phyloP scores from a whole-genome alignment of 129 eudicot species.

The Centella asiatica region DNA sequence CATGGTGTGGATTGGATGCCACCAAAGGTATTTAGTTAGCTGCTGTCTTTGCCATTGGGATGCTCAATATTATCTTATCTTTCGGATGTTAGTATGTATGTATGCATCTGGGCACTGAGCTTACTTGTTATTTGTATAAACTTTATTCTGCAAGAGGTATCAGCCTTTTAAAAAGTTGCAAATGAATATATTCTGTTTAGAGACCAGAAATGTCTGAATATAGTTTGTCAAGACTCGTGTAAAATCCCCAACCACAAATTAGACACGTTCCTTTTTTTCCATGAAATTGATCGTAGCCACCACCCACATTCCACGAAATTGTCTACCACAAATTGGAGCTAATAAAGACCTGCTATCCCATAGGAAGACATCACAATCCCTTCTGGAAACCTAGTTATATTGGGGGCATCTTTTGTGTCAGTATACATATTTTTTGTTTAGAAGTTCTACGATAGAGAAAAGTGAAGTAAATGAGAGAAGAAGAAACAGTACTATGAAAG shows the following conservation, averaged over 20 bases:
- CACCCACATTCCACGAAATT: no score
- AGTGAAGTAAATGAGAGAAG: neutral
- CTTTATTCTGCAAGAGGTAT: neutral
- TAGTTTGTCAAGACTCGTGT: neutral
- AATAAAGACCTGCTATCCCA: no score
- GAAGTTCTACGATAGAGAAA: neutral
- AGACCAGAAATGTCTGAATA: neutral
- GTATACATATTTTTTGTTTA: neutral
- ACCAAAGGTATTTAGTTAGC: conserved; percentile 54
- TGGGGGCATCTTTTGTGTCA: neutral
- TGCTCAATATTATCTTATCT: neutral
- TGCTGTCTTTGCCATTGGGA: conserved; percentile 6
- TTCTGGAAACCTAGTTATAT: neutral
- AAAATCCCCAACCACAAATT: no score
- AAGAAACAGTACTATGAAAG: neutral
- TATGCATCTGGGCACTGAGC: neutral
- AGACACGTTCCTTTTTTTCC: no score
- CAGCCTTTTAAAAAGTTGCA: neutral
- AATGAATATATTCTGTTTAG: neutral
- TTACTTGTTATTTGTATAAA: neutral
- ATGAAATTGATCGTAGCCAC: no score
- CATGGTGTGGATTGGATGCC: conserved; percentile 99
- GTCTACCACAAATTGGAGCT: no score
- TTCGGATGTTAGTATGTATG: no score
- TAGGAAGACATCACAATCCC: neutral